Evolutionary conservation across 768 basidiomycete genomes (phyloP).

Genomic region (Rhizopogon vesiculosus): DNA sequence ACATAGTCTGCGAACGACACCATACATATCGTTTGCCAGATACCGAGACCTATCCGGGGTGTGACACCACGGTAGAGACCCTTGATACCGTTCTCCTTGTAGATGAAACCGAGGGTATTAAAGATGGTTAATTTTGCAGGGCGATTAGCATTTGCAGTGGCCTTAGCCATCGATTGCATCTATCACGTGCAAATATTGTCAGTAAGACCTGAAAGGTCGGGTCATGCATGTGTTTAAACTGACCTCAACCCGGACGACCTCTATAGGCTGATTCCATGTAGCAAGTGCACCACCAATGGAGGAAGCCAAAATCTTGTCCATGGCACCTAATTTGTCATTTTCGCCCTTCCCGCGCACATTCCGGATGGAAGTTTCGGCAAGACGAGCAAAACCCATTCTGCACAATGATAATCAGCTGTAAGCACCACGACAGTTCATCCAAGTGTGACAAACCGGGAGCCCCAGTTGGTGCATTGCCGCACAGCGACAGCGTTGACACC

Average conservation of each 20-base stretch:
- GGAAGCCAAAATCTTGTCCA: constrained; percentile 87
- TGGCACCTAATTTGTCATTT: constrained; percentile 62
- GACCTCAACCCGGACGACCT: constrained; percentile 95
- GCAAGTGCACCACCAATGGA: constrained; percentile 91
- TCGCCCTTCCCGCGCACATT: constrained; percentile 76
- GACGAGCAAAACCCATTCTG: constrained; percentile 95
- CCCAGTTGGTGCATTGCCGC: constrained; percentile 92
- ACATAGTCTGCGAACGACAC: constrained; percentile 97
- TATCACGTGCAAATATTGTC: constrained; percentile 27
- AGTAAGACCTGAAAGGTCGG: neutral
- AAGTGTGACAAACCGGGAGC: constrained; percentile 60
- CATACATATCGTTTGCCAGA: constrained; percentile 99
- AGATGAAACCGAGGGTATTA: constrained; percentile 91
- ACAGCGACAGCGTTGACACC: constrained; percentile 95
- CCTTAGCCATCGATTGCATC: constrained; percentile 99
- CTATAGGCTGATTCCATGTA: constrained; percentile 99
- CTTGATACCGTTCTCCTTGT: constrained; percentile 93
- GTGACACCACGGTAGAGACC: constrained; percentile 97
- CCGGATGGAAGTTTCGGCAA: constrained; percentile 81
- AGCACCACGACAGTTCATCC: neutral
- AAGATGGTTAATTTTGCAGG: constrained; percentile 90
- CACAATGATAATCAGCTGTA: constrained; percentile 5
- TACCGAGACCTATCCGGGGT: constrained; percentile 91
- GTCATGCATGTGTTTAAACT: neutral
- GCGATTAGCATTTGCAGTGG: constrained; percentile 62